Percentiles rank a stretch among this genome's conserved stretches.
These are phyloP conservation scores for Termitomyces sp. DNA, from an alignment of 768 basidiomycete genomes.

Conservation along the genomic window DNA sequence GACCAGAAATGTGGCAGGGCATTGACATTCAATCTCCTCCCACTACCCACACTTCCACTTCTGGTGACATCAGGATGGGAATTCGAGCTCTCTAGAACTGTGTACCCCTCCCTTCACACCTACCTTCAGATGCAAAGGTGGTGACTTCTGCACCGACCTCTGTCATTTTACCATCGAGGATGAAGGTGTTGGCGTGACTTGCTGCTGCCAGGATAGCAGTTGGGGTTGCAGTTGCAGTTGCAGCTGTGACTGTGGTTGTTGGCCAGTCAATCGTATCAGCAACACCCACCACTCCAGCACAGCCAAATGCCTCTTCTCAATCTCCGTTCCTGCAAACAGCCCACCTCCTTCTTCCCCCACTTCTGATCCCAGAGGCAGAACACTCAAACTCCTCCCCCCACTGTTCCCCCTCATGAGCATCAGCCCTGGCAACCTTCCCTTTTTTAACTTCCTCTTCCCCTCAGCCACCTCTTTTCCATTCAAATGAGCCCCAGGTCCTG, in stretches of 20 bases:
- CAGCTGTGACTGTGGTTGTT: background rate
- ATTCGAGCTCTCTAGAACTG: background rate
- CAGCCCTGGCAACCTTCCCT: background rate
- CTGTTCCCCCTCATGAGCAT: background rate
- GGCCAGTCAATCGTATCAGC: background rate
- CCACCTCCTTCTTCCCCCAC: background rate
- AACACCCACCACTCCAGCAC: background rate
- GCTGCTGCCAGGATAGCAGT: no score
- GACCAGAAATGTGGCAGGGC: no score
- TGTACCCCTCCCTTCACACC: background rate
- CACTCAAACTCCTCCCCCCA: conserved; percentile 3
- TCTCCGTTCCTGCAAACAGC: background rate
- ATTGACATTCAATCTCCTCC: background rate
- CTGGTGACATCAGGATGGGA: background rate
- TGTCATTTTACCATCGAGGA: background rate
- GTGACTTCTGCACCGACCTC: background rate
- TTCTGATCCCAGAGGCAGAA: background rate
- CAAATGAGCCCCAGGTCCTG: conserved; percentile 1
- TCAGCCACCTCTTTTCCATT: background rate
- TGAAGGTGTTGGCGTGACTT: background rate
- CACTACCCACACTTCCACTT: background rate
- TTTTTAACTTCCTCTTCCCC: conserved; percentile 1
- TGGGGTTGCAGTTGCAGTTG: background rate
- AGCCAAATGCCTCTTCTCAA: background rate
- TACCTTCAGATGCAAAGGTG: background rate